Evolutionary conservation across 768 basidiomycete species (phyloP).

Genomic region (Gymnopilus dilepis): DNA sequence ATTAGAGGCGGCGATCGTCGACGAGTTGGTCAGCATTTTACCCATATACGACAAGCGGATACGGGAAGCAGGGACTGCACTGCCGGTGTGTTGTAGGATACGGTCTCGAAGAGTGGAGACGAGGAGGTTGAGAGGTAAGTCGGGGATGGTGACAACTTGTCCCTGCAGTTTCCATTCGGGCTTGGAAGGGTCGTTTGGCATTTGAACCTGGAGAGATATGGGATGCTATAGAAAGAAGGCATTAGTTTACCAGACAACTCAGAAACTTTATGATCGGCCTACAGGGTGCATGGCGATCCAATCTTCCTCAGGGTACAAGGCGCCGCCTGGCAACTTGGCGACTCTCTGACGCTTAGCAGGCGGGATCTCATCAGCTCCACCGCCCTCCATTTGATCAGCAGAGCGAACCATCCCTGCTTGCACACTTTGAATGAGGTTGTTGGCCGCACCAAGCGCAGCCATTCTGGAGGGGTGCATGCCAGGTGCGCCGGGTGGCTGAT

Average conservation of each 20-base stretch:
- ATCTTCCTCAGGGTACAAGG: slow-evolving; percentile 84
- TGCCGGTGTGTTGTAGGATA: slow-evolving; percentile 78
- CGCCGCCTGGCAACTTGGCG: slow-evolving; percentile 84
- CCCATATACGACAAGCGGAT: slow-evolving; percentile 80
- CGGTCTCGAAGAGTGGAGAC: slow-evolving; percentile 92
- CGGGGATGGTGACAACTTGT: slow-evolving; percentile 72
- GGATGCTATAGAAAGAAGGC: slow-evolving; percentile 60
- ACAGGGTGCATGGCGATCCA: slow-evolving; percentile 92
- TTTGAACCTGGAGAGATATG: slow-evolving; percentile 82
- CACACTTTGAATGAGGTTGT: slow-evolving; percentile 49
- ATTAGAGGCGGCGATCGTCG: slow-evolving; percentile 86
- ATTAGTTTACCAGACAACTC: background rate
- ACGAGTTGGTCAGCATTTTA: slow-evolving; percentile 88
- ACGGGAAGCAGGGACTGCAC: slow-evolving; percentile 77
- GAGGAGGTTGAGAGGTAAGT: slow-evolving; percentile 82
- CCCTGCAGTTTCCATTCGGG: slow-evolving; percentile 96
- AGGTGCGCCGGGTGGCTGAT: slow-evolving; percentile 54
- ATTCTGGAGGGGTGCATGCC: slow-evolving; percentile 75
- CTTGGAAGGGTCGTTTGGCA: slow-evolving; percentile 82
- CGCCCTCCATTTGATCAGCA: slow-evolving; percentile 82
- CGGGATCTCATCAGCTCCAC: slow-evolving; percentile 60
- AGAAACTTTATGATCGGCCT: slow-evolving; percentile 29
- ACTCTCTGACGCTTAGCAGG: slow-evolving; percentile 89
- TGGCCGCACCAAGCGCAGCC: slow-evolving; percentile 61
- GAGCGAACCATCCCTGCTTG: slow-evolving; percentile 77